Conservation (phyloP, 2,329 filamentous ascomycete species). For the Fusarium brachygibbosum region DNA sequence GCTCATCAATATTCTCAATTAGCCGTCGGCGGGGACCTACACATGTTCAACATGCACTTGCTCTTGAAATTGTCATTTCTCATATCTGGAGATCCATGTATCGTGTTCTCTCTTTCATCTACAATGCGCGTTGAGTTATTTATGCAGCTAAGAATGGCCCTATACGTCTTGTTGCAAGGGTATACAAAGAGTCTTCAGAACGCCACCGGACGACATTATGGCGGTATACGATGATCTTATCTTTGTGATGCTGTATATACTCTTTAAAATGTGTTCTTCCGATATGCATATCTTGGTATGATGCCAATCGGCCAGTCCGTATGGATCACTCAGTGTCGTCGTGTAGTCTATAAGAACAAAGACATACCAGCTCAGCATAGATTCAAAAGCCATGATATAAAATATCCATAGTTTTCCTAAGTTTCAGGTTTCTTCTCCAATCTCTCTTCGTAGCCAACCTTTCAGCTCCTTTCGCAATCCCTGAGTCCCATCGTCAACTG, state of each 20-base stretch:
- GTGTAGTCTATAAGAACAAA: slow-evolving; percentile 1
- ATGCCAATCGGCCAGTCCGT: not conserved
- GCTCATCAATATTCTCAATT: not conserved
- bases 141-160: not conserved
- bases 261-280: not conserved
- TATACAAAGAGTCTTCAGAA: slow-evolving; percentile 5
- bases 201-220: not conserved
- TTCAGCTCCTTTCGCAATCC: not conserved
- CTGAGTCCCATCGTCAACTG: not conserved
- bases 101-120: not conserved
- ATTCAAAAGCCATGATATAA: not conserved
- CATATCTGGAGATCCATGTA: not conserved
- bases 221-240: not conserved
- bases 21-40: rapidly evolving
- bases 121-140: not conserved
- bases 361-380: not conserved
- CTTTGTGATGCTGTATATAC: not conserved
- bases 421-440: not conserved
- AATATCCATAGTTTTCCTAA: rapidly evolving
- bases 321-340: not conserved
- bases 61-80: not conserved
- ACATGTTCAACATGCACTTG: too few species aligned
- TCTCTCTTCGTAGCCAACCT: rapidly evolving
- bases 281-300: not conserved
- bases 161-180: too few species aligned